Conservation (phyloP, 495 filamentous ascomycete genomes). For the Aspergillus saccharolyticus region DNA sequence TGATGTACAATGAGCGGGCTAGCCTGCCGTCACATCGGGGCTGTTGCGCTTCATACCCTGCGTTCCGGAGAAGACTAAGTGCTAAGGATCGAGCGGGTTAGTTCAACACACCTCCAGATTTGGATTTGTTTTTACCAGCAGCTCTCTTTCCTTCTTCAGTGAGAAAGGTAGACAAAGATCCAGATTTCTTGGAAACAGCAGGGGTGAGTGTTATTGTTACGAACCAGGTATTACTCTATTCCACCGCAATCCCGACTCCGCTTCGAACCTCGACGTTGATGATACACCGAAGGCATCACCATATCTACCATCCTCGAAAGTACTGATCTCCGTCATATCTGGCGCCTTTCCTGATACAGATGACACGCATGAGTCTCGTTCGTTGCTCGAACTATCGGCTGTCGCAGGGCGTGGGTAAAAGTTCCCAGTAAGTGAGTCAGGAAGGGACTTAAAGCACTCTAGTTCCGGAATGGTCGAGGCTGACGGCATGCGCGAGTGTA, state of each 20-base stretch:
- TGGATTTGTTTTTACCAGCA: too few species aligned
- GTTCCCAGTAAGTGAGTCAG: not conserved
- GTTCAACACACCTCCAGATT: too few species aligned
- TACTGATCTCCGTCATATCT: constrained; percentile 12
- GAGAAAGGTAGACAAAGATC: too few species aligned
- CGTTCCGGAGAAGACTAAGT: constrained; percentile 36
- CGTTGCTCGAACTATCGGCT: constrained; percentile 9
- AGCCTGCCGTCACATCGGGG: constrained; percentile 36
- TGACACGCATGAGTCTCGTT: constrained; percentile 3
- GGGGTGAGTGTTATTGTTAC: not conserved
- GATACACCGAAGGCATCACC: constrained; percentile 2
- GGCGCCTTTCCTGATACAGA: constrained; percentile 11
- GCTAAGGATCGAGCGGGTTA: constrained; percentile 20
- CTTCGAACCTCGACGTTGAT: constrained; percentile 26
- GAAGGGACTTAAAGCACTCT: not conserved
- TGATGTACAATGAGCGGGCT: constrained; percentile 62
- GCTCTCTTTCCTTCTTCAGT: too few species aligned
- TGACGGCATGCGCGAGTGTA: constrained; percentile 9
- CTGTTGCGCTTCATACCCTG: constrained; percentile 37
- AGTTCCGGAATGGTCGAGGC: constrained; percentile 17
- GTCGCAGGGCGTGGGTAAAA: constrained; percentile 11
- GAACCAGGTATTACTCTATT: constrained; percentile 39
- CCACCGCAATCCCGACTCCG: constrained; percentile 37
- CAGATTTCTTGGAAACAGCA: not conserved
- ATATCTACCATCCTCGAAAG: not conserved